phyloP scores from a whole-genome alignment of 164 flowering plant species.

The Annona cherimola region DNA sequence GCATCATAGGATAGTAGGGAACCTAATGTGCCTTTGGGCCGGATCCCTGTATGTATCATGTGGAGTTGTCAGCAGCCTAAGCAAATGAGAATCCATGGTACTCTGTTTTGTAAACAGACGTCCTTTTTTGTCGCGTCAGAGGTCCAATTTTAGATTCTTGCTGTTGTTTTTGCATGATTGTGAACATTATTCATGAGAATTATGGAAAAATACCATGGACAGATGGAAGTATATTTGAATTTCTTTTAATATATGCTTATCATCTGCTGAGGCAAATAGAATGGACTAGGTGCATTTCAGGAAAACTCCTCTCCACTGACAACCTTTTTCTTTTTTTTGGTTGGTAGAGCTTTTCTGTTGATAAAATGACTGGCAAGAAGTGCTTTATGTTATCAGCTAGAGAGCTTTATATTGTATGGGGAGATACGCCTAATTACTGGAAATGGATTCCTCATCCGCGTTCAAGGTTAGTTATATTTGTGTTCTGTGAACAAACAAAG shows the following conservation, averaged over 20 bases:
- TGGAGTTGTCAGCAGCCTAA: too few species aligned
- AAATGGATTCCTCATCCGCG: slow-evolving; percentile 31
- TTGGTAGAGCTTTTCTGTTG: slow-evolving; percentile 36
- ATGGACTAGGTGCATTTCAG: background rate
- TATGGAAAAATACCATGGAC: too few species aligned
- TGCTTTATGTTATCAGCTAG: slow-evolving; percentile 42
- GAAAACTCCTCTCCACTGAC: background rate
- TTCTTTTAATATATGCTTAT: too few species aligned
- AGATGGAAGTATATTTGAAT: too few species aligned
- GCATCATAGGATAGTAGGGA: too few species aligned
- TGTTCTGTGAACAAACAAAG: background rate
- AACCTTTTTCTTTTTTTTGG: background rate
- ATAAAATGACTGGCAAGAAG: slow-evolving; percentile 35
- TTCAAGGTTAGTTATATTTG: slow-evolving; percentile 30
- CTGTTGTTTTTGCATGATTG: too few species aligned
- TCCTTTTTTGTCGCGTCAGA: background rate
- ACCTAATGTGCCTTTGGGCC: too few species aligned
- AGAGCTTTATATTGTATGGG: slow-evolving; percentile 44
- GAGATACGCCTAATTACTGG: slow-evolving; percentile 39
- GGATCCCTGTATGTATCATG: too few species aligned
- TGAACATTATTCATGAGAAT: too few species aligned
- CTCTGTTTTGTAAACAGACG: background rate
- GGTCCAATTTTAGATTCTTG: too few species aligned
- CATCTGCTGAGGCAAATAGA: background rate
- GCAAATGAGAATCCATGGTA: too few species aligned